Conservation (phyloP, 139 green algal species). For the Micractinium conductrix region DNA sequence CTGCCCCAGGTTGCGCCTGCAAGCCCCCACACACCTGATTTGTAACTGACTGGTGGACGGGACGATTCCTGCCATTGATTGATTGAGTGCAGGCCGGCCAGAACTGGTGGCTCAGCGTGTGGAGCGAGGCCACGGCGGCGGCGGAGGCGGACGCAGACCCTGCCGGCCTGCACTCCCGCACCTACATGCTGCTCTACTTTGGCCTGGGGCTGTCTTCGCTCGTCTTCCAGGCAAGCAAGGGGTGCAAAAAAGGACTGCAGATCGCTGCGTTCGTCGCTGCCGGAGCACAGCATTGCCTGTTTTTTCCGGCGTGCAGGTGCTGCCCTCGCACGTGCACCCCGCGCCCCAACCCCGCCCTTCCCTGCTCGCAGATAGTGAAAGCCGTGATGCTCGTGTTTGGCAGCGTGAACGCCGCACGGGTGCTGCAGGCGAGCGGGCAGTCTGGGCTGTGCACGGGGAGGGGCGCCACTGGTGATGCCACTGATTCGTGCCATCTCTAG, state of each 20-base stretch:
- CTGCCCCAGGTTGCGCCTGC: neutral
- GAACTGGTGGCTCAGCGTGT: slow-evolving; percentile 76
- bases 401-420: slow-evolving; percentile 47
- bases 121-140: slow-evolving; percentile 32
- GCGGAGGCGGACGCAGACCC: neutral
- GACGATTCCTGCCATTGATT: too few relatives aligned
- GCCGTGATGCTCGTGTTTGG: slow-evolving; percentile 61
- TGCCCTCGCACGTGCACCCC: too few relatives aligned
- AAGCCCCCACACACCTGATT: neutral
- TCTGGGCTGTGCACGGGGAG: too few relatives aligned
- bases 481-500: too few relatives aligned
- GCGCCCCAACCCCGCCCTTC: too few relatives aligned
- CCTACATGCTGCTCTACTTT: slow-evolving; percentile 78
- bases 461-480: too few relatives aligned
- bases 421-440: slow-evolving; percentile 42
- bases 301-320: too few relatives aligned
- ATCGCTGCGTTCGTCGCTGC: too few relatives aligned
- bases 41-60: too few relatives aligned
- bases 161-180: slow-evolving; percentile 18
- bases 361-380: neutral
- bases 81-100: slow-evolving; percentile 61
- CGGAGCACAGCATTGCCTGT: too few relatives aligned
- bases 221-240: slow-evolving; percentile 43
- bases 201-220: slow-evolving; percentile 69
- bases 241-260: too few relatives aligned